Evolutionary conservation across 495 filamentous ascomycete genomes (phyloP), one percentile per base, ranked within the genome.

Genomic region (Penicillium taxi): DNA sequence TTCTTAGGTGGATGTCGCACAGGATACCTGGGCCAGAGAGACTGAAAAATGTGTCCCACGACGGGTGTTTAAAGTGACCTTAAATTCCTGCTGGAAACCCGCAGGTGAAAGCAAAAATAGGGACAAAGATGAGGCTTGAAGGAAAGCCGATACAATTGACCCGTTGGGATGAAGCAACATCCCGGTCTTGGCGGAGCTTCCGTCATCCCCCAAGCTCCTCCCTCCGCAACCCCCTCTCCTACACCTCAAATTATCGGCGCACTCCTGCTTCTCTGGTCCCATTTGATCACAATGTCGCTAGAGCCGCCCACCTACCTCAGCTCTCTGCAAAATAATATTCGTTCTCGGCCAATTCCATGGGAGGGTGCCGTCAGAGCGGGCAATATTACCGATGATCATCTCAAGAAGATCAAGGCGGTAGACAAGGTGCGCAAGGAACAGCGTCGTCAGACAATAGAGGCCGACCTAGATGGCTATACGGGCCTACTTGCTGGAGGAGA

Each of bases 371-470:
- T 93, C 47, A 82, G 91, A 58, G 85, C 85, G 52, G 84, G 85
- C 48, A 90, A 86, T 53, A 85, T 99, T 64, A 94, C 87, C 33
- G 91, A 96, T 45, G 80, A 83, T 36, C 87, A 99, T 56, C 73
- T 96, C 50, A 88, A 83, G 69, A 89, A 86, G 72, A 96, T 99
- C 68, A 89, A 91, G 63, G 86, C 91, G 32, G 86, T 96, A 48
- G 93, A 96, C 61, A 98, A 96, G 66, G 87, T 91, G 45, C 82
- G 86, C 48, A 87, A 84, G 53, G 84, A 87, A 35, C 86, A 91
- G 56, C 78, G 89, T 53, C 78, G 77, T 51, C 75, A 88, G 48
- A 81, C 79, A 20, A 77, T 96, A 41, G 85, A 93, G 55, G 61
- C 63, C 16, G 85, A 96, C 59, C 62, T 88, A 6, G 66, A 79